Percentiles rank a stretch among this genome's conserved stretches.
Conservation (phyloP, 441 rosid genomes). For the Francoa sonchifolia region DNA sequence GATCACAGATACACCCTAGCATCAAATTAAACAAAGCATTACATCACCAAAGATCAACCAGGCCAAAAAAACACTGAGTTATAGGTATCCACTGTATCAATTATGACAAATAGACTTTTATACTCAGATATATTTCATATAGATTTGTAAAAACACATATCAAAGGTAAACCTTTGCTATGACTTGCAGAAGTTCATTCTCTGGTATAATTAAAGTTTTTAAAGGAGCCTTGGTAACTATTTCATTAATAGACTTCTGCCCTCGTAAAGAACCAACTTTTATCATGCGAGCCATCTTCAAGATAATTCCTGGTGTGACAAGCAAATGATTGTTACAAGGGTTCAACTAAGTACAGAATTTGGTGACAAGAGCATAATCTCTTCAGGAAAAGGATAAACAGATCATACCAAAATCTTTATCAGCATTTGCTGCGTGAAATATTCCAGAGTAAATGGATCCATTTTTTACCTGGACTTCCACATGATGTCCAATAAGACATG, state of each 20-base stretch:
- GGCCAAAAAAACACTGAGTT: neutral
- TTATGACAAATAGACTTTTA: no score
- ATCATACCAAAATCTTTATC: slow-evolving; percentile 70
- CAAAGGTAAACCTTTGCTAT: slow-evolving; percentile 55
- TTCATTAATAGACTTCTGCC: slow-evolving; percentile 43
- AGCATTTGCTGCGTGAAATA: slow-evolving; percentile 64
- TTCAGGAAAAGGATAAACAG: slow-evolving; percentile 5
- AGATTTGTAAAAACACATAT: neutral
- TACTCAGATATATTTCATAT: neutral
- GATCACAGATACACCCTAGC: slow-evolving; percentile 68
- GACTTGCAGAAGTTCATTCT: slow-evolving; percentile 84
- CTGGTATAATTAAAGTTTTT: slow-evolving; percentile 57
- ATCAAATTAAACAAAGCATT: slow-evolving; percentile 12
- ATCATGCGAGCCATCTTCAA: slow-evolving; percentile 82
- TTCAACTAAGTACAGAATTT: slow-evolving; percentile 3
- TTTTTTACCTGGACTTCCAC: slow-evolving; percentile 84
- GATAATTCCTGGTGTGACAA: slow-evolving; percentile 49
- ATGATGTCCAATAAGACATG: slow-evolving; percentile 63
- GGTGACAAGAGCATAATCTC: neutral
- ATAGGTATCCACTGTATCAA: neutral
- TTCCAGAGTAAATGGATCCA: slow-evolving; percentile 78
- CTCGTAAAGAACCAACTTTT: slow-evolving; percentile 45
- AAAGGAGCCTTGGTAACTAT: slow-evolving; percentile 58
- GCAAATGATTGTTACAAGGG: slow-evolving; percentile 9
- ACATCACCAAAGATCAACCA: slow-evolving; percentile 4